phyloP scores from a whole-genome alignment of 208 protist species.

The Crithidia bombi region DNA sequence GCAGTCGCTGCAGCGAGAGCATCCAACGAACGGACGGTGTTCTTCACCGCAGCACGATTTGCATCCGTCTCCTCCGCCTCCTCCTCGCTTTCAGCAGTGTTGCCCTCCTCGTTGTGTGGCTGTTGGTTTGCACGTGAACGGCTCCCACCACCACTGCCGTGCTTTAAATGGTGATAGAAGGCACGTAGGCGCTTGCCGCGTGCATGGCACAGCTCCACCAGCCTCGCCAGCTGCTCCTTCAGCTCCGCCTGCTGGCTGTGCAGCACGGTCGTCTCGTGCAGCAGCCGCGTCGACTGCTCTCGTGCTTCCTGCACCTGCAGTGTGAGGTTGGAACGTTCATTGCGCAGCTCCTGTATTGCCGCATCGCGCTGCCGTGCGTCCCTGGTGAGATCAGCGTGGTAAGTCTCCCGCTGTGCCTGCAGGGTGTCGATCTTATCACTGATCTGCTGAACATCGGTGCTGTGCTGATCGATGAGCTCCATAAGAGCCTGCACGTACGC shows the following conservation, averaged over 20 bases:
- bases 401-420: constrained; percentile 19
- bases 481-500: constrained; percentile 41
- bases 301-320: constrained; percentile 73
- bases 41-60: not conserved
- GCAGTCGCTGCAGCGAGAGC: not conserved
- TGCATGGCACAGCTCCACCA: constrained; percentile 43
- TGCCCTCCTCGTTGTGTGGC: not conserved
- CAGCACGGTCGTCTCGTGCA: constrained; percentile 69
- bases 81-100: not conserved
- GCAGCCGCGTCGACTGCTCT: constrained; percentile 59
- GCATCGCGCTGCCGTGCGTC: constrained; percentile 36
- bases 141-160: not conserved
- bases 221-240: constrained; percentile 37
- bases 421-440: constrained; percentile 9
- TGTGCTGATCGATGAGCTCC: constrained; percentile 32
- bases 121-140: too few relatives aligned
- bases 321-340: constrained; percentile 43
- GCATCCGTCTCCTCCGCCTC: not conserved
- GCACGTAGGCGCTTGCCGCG: constrained; percentile 31
- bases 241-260: constrained; percentile 48
- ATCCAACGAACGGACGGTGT: not conserved
- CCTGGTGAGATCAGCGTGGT: constrained; percentile 29
- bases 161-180: constrained; percentile 7
- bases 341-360: constrained; percentile 43
- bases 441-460: constrained; percentile 16